Evolutionary conservation across 1,139 yeast species (phyloP), one percentile per base, ranked within the genome.

Genomic region (Pichia sp.): DNA sequence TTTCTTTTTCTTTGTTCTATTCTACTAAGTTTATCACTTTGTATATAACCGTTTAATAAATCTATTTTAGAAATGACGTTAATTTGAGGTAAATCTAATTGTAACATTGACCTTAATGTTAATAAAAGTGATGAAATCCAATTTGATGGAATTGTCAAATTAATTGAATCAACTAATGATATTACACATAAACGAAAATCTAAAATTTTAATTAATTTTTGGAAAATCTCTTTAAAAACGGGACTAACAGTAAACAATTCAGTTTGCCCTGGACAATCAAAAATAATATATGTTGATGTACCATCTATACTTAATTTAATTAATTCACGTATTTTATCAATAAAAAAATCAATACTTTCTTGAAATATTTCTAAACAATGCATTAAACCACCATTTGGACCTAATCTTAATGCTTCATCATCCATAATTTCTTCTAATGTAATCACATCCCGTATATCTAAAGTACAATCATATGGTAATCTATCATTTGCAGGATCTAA

Each of bases 231-330:
- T 34, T 83, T 82, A 48, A 94, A 72, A 0, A 96, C 86, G 0
- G 90, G 83, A 53, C 88, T 88, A 62, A 87, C 96, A 2, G 98
- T 94, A 66, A 88, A 94, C 32, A 94, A 75, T 65, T 94, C 99
- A 35, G 90, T 92, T 65, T 94, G 99, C 0, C 97, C 98, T 1
- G 99, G 98, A 66, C 97, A 92, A 66, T 94, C 99, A 67, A 94
- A 89, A 6, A 94, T 73, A 34, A 92, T 66, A 61, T 92, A 94
- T 45, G 81, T 77, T 25, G 74, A 73, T 34, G 83, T 84, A 18
- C 78, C 73, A 45, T 60, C 63, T 28, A 56, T 42, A 44, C 65
- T 57, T 1, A 60, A 25, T 31, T 75, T 69, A 6, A 84, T 78
- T 26, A 90, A 68, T 42, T 73, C 69, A 47, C 76, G 74, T 25